Conservation (phyloP, 2,329 filamentous ascomycete species). For the Colletotrichum musicola region DNA sequence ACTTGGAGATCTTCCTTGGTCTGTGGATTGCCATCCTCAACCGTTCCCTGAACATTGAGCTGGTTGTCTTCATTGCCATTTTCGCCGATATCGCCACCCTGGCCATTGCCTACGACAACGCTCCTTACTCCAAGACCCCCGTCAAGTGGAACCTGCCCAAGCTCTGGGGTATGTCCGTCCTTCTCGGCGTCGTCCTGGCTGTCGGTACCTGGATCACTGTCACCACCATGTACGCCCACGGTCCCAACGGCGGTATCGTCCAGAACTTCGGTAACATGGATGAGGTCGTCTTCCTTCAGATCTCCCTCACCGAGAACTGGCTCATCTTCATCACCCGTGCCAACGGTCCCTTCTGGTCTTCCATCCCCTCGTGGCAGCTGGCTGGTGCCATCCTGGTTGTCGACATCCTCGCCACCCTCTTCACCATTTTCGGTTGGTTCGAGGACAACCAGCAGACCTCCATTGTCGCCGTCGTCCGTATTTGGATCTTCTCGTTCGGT, state of each 20-base stretch:
- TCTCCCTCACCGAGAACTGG: constrained; percentile 94
- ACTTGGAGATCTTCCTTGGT: constrained; percentile 91
- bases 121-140: constrained; percentile 56
- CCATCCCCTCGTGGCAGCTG: constrained; percentile 88
- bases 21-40: constrained; percentile 93
- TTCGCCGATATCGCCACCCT: constrained; percentile 94
- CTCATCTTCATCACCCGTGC: constrained; percentile 96
- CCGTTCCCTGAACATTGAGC: constrained; percentile 83
- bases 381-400: constrained; percentile 82
- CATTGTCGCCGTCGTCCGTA: constrained; percentile 86
- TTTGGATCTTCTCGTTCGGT: constrained; percentile 93
- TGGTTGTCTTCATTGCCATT: constrained; percentile 94
- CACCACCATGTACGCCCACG: constrained; percentile 82
- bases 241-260: constrained; percentile 83
- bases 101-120: constrained; percentile 94
- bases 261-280: constrained; percentile 90
- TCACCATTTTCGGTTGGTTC: constrained; percentile 89
- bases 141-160: constrained; percentile 97
- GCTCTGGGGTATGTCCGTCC: constrained; percentile 91
- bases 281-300: constrained; percentile 87
- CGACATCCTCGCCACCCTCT: constrained; percentile 86
- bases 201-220: constrained; percentile 90
- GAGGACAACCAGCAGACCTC: constrained; percentile 73
- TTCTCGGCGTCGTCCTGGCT: constrained; percentile 85
- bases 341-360: constrained; percentile 93